Evolutionary conservation across 257 asterid genomes (phyloP).

Genomic region (Solanum gandarillasii): DNA sequence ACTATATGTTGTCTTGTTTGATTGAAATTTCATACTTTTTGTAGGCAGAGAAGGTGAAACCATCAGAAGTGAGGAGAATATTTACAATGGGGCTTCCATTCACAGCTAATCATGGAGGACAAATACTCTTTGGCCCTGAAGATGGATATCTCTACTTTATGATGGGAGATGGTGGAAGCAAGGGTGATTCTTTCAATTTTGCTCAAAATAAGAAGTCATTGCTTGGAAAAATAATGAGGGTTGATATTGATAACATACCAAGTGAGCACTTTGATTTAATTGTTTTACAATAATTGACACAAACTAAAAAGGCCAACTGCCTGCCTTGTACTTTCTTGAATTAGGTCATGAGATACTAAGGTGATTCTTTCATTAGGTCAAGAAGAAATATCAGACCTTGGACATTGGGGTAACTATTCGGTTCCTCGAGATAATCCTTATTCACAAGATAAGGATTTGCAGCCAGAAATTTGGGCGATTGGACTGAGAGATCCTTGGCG

Average conservation of each 20-base stretch:
- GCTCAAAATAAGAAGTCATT: conserved; percentile 84
- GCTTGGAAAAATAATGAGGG: conserved; percentile 80
- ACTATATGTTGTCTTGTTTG: background rate
- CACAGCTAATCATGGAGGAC: conserved; percentile 65
- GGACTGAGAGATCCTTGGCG: conserved; percentile 92
- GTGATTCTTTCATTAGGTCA: conserved; percentile 26
- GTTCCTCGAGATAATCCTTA: conserved; percentile 71
- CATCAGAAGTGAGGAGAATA: conserved; percentile 62
- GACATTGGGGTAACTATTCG: conserved; percentile 78
- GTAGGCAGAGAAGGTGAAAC: conserved; percentile 51
- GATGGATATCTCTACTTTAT: conserved; percentile 75
- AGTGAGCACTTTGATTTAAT: conserved; percentile 29
- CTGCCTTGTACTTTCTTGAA: background rate
- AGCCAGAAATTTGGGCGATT: conserved; percentile 69
- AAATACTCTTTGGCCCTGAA: conserved; percentile 82
- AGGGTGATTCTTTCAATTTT: conserved; percentile 68
- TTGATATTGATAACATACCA: conserved; percentile 62
- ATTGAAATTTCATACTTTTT: background rate
- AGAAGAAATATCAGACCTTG: conserved; percentile 38
- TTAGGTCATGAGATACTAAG: background rate
- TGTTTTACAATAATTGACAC: background rate
- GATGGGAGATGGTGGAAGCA: conserved; percentile 90
- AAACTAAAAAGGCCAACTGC: background rate
- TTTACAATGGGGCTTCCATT: conserved; percentile 81
- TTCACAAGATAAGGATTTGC: conserved; percentile 44